A percentile compares a stretch with the other conserved stretches of the same genome.
phyloP scores from a whole-genome alignment of 805 yeast genomes.

The Ogataea salicorniae region DNA sequence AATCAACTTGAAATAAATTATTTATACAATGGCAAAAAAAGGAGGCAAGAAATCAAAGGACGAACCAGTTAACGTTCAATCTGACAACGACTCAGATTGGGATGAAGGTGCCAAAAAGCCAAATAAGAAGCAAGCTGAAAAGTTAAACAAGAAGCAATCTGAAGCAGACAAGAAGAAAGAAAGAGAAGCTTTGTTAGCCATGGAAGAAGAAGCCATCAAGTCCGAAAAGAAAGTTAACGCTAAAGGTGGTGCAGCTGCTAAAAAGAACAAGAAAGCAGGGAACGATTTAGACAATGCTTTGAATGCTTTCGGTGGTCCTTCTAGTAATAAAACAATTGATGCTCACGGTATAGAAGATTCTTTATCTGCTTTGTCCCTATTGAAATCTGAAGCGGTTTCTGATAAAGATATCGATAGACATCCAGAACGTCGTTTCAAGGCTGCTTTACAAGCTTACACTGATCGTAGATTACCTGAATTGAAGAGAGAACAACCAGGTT shows the following conservation, averaged over 20 bases:
- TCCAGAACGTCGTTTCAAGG: slow-evolving; percentile 84
- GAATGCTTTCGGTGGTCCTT: slow-evolving; percentile 40
- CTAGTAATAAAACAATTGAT: slow-evolving; percentile 38
- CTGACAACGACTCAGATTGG: slow-evolving; percentile 59
- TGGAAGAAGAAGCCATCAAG: slow-evolving; percentile 45
- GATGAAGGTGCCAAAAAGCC: slow-evolving; percentile 65
- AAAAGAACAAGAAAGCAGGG: slow-evolving; percentile 44
- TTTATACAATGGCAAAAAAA: slow-evolving; percentile 24
- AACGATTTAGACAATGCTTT: slow-evolving; percentile 62
- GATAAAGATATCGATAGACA: slow-evolving; percentile 72
- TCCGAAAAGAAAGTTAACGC: slow-evolving; percentile 52
- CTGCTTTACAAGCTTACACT: slow-evolving; percentile 69
- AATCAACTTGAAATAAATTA: neutral
- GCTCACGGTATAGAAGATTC: slow-evolving; percentile 79
- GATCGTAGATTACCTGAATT: slow-evolving; percentile 67
- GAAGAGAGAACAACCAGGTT: slow-evolving; percentile 73
- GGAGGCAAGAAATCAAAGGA: slow-evolving; percentile 47
- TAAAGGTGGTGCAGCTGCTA: slow-evolving; percentile 35
- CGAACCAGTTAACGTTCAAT: slow-evolving; percentile 25
- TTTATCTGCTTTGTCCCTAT: slow-evolving; percentile 67
- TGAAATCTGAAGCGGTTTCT: slow-evolving; percentile 51
- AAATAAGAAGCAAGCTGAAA: slow-evolving; percentile 64
- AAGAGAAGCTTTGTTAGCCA: slow-evolving; percentile 65
- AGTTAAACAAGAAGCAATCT: slow-evolving; percentile 65
- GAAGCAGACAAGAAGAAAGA: slow-evolving; percentile 79